Evolutionary conservation across 805 yeast genomes (phyloP), one percentile per base, ranked within the genome.

Genomic region (Danielia reshetovae): DNA sequence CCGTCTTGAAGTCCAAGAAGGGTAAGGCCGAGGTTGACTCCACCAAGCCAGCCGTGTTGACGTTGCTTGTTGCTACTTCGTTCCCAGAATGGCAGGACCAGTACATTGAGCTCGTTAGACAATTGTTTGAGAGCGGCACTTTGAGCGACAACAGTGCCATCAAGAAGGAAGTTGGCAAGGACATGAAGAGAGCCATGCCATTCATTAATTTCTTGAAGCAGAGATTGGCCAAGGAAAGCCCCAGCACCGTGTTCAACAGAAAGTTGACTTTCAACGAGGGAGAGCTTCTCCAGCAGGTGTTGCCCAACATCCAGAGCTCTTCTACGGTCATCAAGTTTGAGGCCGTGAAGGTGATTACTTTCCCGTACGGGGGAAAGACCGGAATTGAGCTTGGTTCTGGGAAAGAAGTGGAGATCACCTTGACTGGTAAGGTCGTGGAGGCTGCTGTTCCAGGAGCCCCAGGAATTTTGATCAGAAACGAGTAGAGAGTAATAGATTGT

Each of bases 181-280:
- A 93, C 54, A 85, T 89, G 85, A 93, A 93, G 75, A 82, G 94
- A 51, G 97, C 96, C 40, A 93, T 93, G 97, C 97, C 97, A 40
- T 90, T 89, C 61, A 88, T 93, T 42, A 81, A 90, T 45, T 68
- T 77, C 49, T 70, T 93, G 60, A 89, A 93, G 64, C 85, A 81
- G 57, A 79, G 95, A 67, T 72, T 93, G 47, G 64, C 71, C 25
- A 63, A 62, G 34, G 94, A 85, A 55, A 62, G 80, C 19, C 80
- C 96, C 13, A 77, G 75, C 35, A 75, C 75, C 34, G 96, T 93
- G 17, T 87, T 93, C 72, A 81, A 88, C 72, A 79, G 97, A 68
- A 83, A 89, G 63, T 76, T 90, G 48, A 72, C 81, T 22, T 93
- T 87, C 62, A 72, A 80, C 60, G 98, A 93, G 70, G 59, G 72